Percentiles rank a stretch among this genome's conserved stretches.
These are phyloP conservation scores for Annulohypoxylon nitens DNA, from an alignment of 495 filamentous ascomycete genomes.

Conservation along the genomic window DNA sequence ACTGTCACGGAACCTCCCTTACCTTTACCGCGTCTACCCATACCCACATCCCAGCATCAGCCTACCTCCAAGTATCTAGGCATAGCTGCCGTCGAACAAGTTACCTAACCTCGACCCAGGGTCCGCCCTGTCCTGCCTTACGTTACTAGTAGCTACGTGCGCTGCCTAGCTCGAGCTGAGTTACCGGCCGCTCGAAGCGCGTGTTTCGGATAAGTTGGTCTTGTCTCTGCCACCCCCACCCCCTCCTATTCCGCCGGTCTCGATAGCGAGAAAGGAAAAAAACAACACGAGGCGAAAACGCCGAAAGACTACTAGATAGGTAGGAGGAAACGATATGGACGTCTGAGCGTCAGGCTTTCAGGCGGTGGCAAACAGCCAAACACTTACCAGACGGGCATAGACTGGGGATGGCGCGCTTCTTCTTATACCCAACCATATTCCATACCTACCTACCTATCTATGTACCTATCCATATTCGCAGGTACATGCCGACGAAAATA, in stretches of 20 bases:
- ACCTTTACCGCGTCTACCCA: conserved; percentile 2
- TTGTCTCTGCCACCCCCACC: neutral
- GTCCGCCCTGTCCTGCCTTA: neutral
- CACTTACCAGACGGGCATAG: no score
- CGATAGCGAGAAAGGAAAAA: no score
- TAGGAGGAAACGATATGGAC: neutral
- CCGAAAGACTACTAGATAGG: neutral
- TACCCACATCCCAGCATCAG: neutral
- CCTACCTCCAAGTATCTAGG: neutral
- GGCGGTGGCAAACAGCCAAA: conserved; percentile 5
- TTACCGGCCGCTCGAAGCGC: neutral
- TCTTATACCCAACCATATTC: neutral
- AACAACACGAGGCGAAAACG: no score
- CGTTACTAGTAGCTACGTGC: neutral
- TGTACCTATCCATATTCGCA: neutral
- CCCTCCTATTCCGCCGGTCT: conserved; percentile 1
- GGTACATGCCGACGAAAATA: neutral
- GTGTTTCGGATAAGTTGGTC: conserved; percentile 20
- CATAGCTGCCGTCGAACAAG: neutral
- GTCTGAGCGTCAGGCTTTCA: neutral
- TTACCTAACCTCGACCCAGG: neutral
- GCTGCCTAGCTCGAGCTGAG: no score
- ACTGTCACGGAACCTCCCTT: conserved; percentile 5
- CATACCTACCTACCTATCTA: neutral
- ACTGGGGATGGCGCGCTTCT: neutral